Evolutionary conservation across 371 early-diverging fungal genomes (phyloP).

Genomic region (Cokeromyces recurvatus): DNA sequence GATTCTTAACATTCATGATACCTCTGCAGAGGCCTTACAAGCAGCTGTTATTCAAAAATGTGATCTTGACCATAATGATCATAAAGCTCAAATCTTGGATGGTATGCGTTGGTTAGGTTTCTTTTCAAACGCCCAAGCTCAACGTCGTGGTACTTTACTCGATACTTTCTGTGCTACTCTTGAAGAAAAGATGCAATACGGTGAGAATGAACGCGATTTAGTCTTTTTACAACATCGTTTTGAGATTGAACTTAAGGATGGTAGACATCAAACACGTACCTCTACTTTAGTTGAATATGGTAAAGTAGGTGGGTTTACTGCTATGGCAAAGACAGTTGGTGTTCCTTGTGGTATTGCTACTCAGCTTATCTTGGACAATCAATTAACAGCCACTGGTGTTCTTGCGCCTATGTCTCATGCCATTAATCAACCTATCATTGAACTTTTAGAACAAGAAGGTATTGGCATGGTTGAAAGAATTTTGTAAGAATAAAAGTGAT

Average conservation of each 20-base stretch:
- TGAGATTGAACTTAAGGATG: conserved; percentile 82
- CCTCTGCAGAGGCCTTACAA: conserved; percentile 23
- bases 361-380: conserved; percentile 86
- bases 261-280: conserved; percentile 75
- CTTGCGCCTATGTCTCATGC: conserved; percentile 91
- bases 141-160: conserved; percentile 76
- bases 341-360: conserved; percentile 95
- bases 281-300: conserved; percentile 93
- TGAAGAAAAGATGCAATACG: conserved; percentile 91
- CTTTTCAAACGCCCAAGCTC: conserved; percentile 57
- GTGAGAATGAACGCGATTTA: conserved; percentile 91
- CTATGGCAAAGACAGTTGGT: conserved; percentile 98
- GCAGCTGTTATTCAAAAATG: conserved; percentile 46
- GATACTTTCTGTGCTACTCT: conserved; percentile 96
- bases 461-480: conserved; percentile 84
- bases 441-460: conserved; percentile 80
- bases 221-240: conserved; percentile 96
- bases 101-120: conserved; percentile 86
- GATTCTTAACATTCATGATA: conserved; percentile 44
- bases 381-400: conserved; percentile 74
- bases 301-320: conserved; percentile 81
- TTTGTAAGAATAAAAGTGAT: no score
- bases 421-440: conserved; percentile 88
- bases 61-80: conserved; percentile 45
- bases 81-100: conserved; percentile 56